Evolutionary conservation across 306 rosid genomes (phyloP), one percentile per base, ranked within the genome.

Genomic region (Dalbergia cultrata): DNA sequence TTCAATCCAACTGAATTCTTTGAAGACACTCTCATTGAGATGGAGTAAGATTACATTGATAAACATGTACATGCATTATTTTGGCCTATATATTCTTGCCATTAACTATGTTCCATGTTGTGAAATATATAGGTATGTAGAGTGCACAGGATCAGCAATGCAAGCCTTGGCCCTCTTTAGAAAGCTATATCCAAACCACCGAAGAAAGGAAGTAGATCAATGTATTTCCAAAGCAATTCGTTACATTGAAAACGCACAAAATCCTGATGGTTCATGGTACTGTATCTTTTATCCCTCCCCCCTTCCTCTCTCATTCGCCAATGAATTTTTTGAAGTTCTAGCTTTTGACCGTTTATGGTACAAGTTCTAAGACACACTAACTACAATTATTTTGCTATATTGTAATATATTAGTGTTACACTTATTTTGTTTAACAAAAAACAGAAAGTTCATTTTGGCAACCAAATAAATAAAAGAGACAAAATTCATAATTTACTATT

Each of bases 211-310:
- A 86, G 81, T 93, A 73, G 91, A 90, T 45, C 70, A 14, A 3
- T 61, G 79, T 75, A 65, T 91, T 60, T 74, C 85, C 78, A 89
- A 45, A 76, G 92, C 90, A 81, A 67, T 84, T 31, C 14, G 9
- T 49, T 89, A 68, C 83, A 76, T 90, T 39, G 86, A 88, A 79
- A 67, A 72, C 18, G 39, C 77, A 53, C 97, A 93, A 78, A 86
- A 84, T 18, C 81, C 76, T 6, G 96, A 93, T 78, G 96, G 96
- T 41, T 93, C 94, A 21, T 93, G 97, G 97, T 92, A 90, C 44
- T 49, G 6, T 54, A 39, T 59, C 41, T 65, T 70, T 43, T 56
- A 6, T 31, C 11, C 26, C 26, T 1, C 26, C 26, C 26, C 26
- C 2, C 31, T 26, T 21, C 6, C 0, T 5, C 31, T 1, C 31